Percentiles rank a stretch among this genome's conserved stretches.
phyloP scores from a whole-genome alignment of 139 green algal genomes.

The Trebouxia sp. region DNA sequence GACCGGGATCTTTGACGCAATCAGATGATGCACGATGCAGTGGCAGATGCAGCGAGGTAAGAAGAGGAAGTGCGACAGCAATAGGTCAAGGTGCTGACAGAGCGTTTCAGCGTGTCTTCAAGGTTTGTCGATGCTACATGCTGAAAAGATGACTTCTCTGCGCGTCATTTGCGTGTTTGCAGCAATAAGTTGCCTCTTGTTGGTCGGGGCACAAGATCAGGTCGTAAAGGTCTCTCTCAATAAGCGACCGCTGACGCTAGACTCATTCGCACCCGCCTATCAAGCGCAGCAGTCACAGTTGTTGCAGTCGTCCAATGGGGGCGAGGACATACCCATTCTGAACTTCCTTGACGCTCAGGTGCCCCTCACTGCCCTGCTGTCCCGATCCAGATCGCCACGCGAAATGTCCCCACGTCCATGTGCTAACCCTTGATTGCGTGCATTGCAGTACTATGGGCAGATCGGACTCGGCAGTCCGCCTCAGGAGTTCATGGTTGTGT shows the following conservation, averaged over 20 bases:
- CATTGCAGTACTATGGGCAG: conserved; percentile 85
- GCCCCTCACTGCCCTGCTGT: neutral
- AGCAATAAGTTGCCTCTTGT: neutral
- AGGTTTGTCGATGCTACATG: neutral
- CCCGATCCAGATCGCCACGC: too few relatives aligned
- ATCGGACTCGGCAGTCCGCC: conserved; percentile 88
- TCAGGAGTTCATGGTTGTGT: conserved; percentile 93
- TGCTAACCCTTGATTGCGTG: too few relatives aligned
- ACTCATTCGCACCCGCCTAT: neutral
- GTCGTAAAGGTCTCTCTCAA: conserved; percentile 16
- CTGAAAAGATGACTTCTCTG: neutral
- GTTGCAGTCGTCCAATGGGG: conserved; percentile 19
- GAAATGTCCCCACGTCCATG: too few relatives aligned
- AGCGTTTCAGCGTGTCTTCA: neutral
- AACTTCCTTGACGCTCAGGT: conserved; percentile 79
- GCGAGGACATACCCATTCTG: conserved; percentile 48
- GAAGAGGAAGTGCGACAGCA: neutral
- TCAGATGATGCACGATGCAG: too few relatives aligned
- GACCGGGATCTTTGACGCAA: too few relatives aligned
- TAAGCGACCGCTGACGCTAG: conserved; percentile 23
- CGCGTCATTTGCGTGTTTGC: too few relatives aligned
- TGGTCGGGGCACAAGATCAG: neutral
- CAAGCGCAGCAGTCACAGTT: neutral
- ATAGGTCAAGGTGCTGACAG: conserved; percentile 16
- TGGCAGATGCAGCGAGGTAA: too few relatives aligned